phyloP scores from a whole-genome alignment of 345 rosid genomes.

The Fremontodendron californicum region DNA sequence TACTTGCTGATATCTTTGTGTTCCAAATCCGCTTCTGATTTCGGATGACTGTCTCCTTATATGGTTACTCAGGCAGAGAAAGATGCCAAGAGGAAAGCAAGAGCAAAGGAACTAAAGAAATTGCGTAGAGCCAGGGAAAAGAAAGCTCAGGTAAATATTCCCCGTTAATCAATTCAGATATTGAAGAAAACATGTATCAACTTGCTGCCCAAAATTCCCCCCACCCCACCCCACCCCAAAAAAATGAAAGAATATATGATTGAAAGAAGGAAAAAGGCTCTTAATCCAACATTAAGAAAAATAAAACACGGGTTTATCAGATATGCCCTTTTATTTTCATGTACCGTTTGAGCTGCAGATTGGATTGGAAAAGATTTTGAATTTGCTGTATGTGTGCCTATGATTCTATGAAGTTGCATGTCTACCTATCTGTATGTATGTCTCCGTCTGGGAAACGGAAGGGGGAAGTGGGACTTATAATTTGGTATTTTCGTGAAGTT shows the following conservation, averaged over 20 bases:
- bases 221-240: neutral
- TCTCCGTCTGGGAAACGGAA: neutral
- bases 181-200: neutral
- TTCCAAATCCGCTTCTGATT: neutral
- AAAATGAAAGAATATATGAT: neutral
- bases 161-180: neutral
- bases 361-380: neutral
- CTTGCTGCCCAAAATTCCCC: neutral
- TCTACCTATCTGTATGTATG: neutral
- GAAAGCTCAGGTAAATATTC: constrained; percentile 64
- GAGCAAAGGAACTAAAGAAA: constrained; percentile 89
- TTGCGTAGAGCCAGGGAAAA: constrained; percentile 78
- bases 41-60: constrained; percentile 1
- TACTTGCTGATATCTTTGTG: neutral
- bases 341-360: neutral
- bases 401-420: neutral
- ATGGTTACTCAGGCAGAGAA: constrained; percentile 69
- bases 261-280: neutral
- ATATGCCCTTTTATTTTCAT: neutral
- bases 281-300: neutral
- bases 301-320: neutral
- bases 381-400: neutral
- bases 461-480: neutral
- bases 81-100: constrained; percentile 93
- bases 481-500: neutral